Conservation (phyloP, 768 basidiomycete genomes). For the Leccinum imitatum region DNA sequence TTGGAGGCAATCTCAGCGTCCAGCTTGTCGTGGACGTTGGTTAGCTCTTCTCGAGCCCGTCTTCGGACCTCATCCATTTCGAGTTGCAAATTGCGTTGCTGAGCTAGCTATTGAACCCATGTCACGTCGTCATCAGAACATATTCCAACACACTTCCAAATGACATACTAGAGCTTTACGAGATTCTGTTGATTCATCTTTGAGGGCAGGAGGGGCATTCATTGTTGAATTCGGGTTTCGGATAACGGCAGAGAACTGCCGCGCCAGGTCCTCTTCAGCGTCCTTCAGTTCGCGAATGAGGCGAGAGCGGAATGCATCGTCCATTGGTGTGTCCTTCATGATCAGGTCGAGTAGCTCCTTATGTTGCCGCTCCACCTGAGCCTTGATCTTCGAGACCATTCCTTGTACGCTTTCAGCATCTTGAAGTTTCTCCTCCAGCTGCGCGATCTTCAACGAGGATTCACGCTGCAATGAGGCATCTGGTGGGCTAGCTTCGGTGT, state of each 20-base stretch:
- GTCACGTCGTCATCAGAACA: background rate
- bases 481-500: conserved; percentile 51
- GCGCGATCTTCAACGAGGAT: conserved; percentile 59
- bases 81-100: conserved; percentile 60
- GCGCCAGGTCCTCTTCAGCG: conserved; percentile 45
- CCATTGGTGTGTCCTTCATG: conserved; percentile 53
- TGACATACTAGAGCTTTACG: conserved; percentile 61
- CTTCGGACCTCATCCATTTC: conserved; percentile 66
- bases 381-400: conserved; percentile 54
- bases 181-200: conserved; percentile 45
- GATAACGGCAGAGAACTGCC: conserved; percentile 26
- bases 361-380: conserved; percentile 65
- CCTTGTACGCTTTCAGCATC: conserved; percentile 52
- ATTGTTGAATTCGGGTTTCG: conserved; percentile 33
- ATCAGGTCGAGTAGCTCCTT: conserved; percentile 71
- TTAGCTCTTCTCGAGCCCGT: conserved; percentile 62
- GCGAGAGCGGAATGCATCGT: conserved; percentile 59
- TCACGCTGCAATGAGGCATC: conserved; percentile 61
- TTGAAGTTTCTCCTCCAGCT: conserved; percentile 60
- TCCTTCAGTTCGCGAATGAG: conserved; percentile 62
- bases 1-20: conserved; percentile 51
- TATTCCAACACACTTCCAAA: background rate
- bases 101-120: conserved; percentile 47
- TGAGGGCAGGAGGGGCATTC: conserved; percentile 53
- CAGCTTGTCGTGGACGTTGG: conserved; percentile 53